Conservation (phyloP, 805 yeast genomes). For the Saturnispora mendoncae region DNA sequence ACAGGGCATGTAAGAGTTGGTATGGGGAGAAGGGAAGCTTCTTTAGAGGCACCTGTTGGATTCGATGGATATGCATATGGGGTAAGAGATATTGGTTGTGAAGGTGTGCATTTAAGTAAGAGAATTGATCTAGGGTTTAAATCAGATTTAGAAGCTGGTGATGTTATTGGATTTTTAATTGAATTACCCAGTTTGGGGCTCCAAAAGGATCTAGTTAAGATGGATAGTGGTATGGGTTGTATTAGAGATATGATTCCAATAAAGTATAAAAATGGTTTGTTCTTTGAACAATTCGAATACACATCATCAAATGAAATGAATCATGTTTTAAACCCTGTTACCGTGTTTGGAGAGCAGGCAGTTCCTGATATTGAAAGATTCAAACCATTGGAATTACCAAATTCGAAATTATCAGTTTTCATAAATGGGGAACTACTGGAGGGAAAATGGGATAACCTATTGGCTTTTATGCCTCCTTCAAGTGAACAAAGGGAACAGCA, state of each 20-base stretch:
- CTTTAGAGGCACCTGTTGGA: slow-evolving; percentile 92
- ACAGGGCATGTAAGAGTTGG: slow-evolving; percentile 65
- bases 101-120: slow-evolving; percentile 66
- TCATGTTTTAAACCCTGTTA: slow-evolving; percentile 63
- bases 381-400: slow-evolving; percentile 40
- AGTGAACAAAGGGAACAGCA: slow-evolving; percentile 37
- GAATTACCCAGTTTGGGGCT: slow-evolving; percentile 48
- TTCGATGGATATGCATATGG: slow-evolving; percentile 93
- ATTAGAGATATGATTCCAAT: slow-evolving; percentile 83
- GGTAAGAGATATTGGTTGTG: slow-evolving; percentile 68
- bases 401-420: slow-evolving; percentile 58
- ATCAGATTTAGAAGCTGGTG: slow-evolving; percentile 53
- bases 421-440: slow-evolving; percentile 59
- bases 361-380: slow-evolving; percentile 41
- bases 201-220: slow-evolving; percentile 36
- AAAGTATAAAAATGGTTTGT: slow-evolving; percentile 64
- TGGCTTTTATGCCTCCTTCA: slow-evolving; percentile 73
- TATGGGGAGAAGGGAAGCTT: slow-evolving; percentile 73
- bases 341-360: slow-evolving; percentile 61
- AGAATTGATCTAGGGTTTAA: slow-evolving; percentile 38
- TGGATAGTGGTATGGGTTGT: slow-evolving; percentile 32
- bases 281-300: slow-evolving; percentile 81
- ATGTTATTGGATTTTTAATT: slow-evolving; percentile 70
- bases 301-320: slow-evolving; percentile 61
- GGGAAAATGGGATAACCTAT: slow-evolving; percentile 59